Conservation (phyloP, 163 green algal species). For the Chlorella variabilis region DNA sequence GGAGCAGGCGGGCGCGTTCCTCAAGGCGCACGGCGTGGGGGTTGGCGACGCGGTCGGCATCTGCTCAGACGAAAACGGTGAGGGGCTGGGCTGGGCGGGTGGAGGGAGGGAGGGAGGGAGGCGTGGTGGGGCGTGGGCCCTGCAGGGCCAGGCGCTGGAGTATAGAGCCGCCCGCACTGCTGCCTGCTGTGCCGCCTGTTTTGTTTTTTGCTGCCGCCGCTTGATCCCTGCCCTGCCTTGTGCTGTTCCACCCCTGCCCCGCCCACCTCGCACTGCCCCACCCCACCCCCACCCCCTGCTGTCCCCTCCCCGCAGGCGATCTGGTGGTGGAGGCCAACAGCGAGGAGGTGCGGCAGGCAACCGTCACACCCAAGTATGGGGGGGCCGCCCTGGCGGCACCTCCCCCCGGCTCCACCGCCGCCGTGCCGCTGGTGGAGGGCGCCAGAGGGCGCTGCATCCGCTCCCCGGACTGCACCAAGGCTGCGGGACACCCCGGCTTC, state of each 20-base stretch:
- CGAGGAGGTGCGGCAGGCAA: constrained; percentile 45
- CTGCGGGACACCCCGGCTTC: constrained; percentile 58
- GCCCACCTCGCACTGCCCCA: neutral
- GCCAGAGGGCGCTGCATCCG: constrained; percentile 42
- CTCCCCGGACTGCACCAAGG: constrained; percentile 62
- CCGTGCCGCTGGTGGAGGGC: constrained; percentile 26
- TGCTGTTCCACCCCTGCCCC: neutral
- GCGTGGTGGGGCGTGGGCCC: too few relatives aligned
- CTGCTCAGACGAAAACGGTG: constrained; percentile 51
- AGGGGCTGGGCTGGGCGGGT: neutral
- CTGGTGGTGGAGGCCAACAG: constrained; percentile 57
- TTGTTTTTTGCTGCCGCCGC: too few relatives aligned
- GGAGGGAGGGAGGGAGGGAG: neutral
- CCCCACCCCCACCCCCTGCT: neutral
- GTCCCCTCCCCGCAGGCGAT: constrained; percentile 21
- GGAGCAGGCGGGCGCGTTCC: constrained; percentile 67
- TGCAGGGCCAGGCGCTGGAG: too few relatives aligned
- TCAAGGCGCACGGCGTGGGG: constrained; percentile 57
- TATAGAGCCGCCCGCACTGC: too few relatives aligned
- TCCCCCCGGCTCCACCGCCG: constrained; percentile 28
- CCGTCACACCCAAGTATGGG: constrained; percentile 50
- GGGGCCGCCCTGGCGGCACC: constrained; percentile 22
- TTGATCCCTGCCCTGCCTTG: too few relatives aligned
- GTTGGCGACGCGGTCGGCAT: constrained; percentile 75
- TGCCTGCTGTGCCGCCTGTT: too few relatives aligned